Evolutionary conservation across 2,329 filamentous ascomycete genomes (phyloP), one percentile per base, ranked within the genome.

Genomic region (Claviceps fusiformis): DNA sequence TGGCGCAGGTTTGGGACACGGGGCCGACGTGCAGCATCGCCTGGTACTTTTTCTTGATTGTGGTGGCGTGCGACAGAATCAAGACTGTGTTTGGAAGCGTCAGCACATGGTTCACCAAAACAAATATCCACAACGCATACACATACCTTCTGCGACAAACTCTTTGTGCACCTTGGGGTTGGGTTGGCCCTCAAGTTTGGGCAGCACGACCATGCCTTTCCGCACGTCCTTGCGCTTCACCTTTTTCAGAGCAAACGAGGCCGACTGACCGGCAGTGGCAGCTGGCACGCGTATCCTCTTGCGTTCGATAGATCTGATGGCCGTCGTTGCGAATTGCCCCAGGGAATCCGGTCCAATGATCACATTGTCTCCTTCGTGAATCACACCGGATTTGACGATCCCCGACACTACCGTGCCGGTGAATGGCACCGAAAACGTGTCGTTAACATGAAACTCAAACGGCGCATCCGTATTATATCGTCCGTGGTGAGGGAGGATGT

Each of bases 21-120:
- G 93, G 88, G 0, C 93, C 93, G 5, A 98, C 91, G 63, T 98
- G 93, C 27, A 98, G 78, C 91, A 97, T 98, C 0, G 93, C 93
- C 73, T 98, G 93, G 62, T 98, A 98, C 64, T 90, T 92, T 0
- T 85, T 89, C 70, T 95, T 93, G 70, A 98, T 98, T 47, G 93
- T 98, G 0, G 93, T 98, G 0, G 92, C 90, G 65, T 98, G 93
- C 4, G 88, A 95, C 7, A 98, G 77, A 61, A 98, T 97, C 27
- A 98, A 77, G 1, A 98, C 93, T 83, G 56, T 0, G 31, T 29
- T 39, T 33, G 31, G 31, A 8, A 8, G 31, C 4, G 17, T 45
- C 10, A 24, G 41, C 35, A 39, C 37, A 19, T 19, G 19, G 19
- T 19, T 19, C 19, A 19, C 19, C 19, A 1, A 19, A 19, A 19